Conservation (phyloP, 2,329 filamentous ascomycete genomes). For the Clonostachys rosea region DNA sequence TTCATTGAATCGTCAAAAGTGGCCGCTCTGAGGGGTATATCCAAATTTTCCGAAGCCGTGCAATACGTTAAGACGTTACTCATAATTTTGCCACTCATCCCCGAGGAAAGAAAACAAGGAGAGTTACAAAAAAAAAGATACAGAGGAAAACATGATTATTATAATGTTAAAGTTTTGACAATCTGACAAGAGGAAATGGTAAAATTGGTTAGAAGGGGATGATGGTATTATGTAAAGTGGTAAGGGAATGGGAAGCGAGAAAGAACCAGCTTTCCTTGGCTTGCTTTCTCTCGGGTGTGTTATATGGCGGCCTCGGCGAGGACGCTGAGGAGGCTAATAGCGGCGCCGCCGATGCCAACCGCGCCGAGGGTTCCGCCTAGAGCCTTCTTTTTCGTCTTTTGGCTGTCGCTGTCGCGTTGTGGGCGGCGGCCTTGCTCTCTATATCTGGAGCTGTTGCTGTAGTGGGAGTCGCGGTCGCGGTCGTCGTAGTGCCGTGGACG, state of each 20-base stretch:
- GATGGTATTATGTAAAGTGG: not conserved
- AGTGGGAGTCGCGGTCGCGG: conserved; percentile 26
- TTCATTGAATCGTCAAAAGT: too few relatives aligned
- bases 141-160: not conserved
- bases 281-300: not conserved
- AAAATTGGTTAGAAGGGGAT: not conserved
- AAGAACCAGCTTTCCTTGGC: not conserved
- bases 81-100: too few relatives aligned
- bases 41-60: too few relatives aligned
- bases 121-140: not conserved
- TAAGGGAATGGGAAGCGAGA: not conserved
- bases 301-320: conserved; percentile 48
- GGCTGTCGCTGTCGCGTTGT: conserved; percentile 19
- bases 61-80: too few relatives aligned
- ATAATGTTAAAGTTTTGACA: not conserved
- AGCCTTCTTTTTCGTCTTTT: conserved; percentile 33
- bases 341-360: conserved; percentile 56
- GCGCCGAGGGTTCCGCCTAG: conserved; percentile 51
- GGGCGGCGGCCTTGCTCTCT: conserved; percentile 1
- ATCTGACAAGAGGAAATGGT: not conserved
- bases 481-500: conserved; percentile 31
- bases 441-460: conserved; percentile 24
- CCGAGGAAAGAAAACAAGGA: not conserved
- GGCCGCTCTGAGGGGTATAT: too few relatives aligned
- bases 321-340: conserved; percentile 52